Evolutionary conservation across 31 red algal species (phyloP), one percentile per base, ranked within the genome.

Genomic region (Asparagopsis taxiformis): DNA sequence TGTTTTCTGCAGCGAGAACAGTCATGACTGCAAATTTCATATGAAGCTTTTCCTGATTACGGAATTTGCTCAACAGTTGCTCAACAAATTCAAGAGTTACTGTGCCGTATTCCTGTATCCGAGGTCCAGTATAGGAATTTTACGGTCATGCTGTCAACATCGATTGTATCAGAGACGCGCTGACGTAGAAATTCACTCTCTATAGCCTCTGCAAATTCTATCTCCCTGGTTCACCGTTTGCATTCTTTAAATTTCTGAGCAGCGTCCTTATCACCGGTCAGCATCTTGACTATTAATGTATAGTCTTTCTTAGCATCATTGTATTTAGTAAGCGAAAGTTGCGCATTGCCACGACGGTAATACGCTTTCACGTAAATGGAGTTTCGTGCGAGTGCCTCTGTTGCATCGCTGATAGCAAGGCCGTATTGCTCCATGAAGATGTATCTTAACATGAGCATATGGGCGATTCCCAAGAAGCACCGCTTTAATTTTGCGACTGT

Each of bases 381-480:
- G 32, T 92, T 64, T 56, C 61, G 63, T n/a, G 37, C 79, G 19
- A 97, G 74, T 30, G 87, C 75, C 4, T 43, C 44, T 36, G 76
- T 74, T 28, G 94, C 94, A 74, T 97, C 94, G 25, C 25, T 58
- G 43, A 90, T 89, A 25, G 94, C 94, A 55, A 60, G 90, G 21
- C 94, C 94, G 58, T 90, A 93, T 41, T 93, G 79, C 77, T 98
- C 95, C 5, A n/a, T n/a, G n/a, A n/a, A n/a, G n/a, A n/a, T n/a
- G n/a, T n/a, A 98, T 46, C 54, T 90, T 90, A 2, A 91, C 16
- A 30, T 85, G 31, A 26, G 85, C 67, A 44, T 62, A 65, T 4
- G 79, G 43, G 36, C 92, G 79, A 76, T 95, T 95, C 22, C 77
- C 64, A 23, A 83, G 49, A 17, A 80, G 66, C 22, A 83, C 74